Base-by-base conservation (phyloP, 805 yeast genomes). In the Candida hungchunana region DNA sequence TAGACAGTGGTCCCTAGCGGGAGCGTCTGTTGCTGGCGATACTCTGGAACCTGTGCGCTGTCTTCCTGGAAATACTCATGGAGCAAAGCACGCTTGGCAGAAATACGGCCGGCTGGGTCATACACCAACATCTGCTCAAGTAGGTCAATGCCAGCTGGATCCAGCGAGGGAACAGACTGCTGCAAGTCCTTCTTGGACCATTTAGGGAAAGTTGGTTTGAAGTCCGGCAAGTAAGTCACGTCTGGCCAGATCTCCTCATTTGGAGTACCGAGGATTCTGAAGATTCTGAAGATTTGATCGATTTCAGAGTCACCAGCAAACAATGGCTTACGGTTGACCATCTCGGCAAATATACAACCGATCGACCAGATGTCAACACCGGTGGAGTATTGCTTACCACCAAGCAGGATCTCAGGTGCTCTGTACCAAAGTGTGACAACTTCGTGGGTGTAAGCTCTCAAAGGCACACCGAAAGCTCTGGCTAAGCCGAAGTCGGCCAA, bases 361-460 rank as follows among this genome's bases (percentile, higher is more conserved):
- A 90, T 84, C 9, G 96, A 86, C 98, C 98, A 93, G 83, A 93
- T 88, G 60, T 93, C 98, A 34, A 93, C 96, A 14, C 97, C 97
- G 0, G 97, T 93, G 23, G 96, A 86, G 61, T 93, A 93, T 55
- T 93, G 97, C 49, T 94, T 85, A 4, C 97, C 96, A 11, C 98
- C 98, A 46, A 93, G 73, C 42, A 93, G 67, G 38, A 93, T 86
- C 63, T 93, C 98, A 4, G 98, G 98, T 1, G 97, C 87, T 48
- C 98, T 72, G 60, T 93, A 93, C 98, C 98, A 93, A 49, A 93
- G 67, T 0, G 98, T 93, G 32, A 93, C 98, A 31, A 93, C 97
- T 60, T 93, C 98, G 63, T 93, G 97, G 10, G 98, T 90, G 56
- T 90, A 93, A 2, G 96, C 95, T 54, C 96, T 77, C 43, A 93